These are phyloP conservation scores for Suillus americanus DNA, from an alignment of 768 basidiomycete species.

Conservation along the genomic window DNA sequence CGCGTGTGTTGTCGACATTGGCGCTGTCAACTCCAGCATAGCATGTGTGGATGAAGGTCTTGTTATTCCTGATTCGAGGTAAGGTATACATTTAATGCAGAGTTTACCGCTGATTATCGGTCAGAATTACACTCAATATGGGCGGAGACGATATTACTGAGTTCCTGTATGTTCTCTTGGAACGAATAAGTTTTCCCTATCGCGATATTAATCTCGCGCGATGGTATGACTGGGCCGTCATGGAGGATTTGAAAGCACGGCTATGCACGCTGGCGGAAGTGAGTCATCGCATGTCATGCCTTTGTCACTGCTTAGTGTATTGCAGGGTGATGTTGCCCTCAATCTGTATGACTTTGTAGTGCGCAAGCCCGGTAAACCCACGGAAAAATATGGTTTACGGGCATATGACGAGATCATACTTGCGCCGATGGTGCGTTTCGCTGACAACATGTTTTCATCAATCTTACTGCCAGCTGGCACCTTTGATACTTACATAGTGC, in stretches of 20 bases:
- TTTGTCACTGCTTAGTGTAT: slow-evolving; percentile 8
- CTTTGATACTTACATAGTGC: slow-evolving; percentile 47
- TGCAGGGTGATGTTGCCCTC: slow-evolving; percentile 82
- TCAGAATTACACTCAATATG: slow-evolving; percentile 77
- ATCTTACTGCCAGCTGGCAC: not conserved
- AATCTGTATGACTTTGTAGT: slow-evolving; percentile 92
- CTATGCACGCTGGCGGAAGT: slow-evolving; percentile 90
- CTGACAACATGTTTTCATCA: not conserved
- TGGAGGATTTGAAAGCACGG: slow-evolving; percentile 88
- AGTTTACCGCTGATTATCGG: slow-evolving; percentile 8
- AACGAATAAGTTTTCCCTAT: slow-evolving; percentile 86
- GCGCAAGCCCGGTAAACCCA: slow-evolving; percentile 67
- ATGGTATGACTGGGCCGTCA: slow-evolving; percentile 84
- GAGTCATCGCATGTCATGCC: slow-evolving; percentile 20
- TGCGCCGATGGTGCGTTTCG: slow-evolving; percentile 78
- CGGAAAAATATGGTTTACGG: slow-evolving; percentile 86
- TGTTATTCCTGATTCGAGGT: slow-evolving; percentile 87
- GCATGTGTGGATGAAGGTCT: slow-evolving; percentile 95
- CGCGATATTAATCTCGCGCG: slow-evolving; percentile 73
- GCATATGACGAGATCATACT: slow-evolving; percentile 95
- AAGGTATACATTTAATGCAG: slow-evolving; percentile 15
- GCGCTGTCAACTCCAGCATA: slow-evolving; percentile 79
- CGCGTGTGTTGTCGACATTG: slow-evolving; percentile 96
- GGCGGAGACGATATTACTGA: slow-evolving; percentile 96
- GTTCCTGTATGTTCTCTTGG: slow-evolving; percentile 77